Conservation (phyloP, 2,329 filamentous ascomycete genomes). For the Colletotrichum neosansevieriae region DNA sequence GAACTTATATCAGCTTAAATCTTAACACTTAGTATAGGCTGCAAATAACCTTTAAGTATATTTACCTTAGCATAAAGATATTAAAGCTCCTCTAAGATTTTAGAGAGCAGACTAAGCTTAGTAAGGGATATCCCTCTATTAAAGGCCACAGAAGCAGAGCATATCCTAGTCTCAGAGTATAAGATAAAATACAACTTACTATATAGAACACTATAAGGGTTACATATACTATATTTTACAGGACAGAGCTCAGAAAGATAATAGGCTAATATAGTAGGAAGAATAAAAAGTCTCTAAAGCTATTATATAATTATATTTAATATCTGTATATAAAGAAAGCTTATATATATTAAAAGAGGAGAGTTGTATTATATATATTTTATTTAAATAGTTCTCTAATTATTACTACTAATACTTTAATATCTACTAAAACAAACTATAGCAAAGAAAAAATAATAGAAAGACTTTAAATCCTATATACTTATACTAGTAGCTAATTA, state of each 20-base stretch:
- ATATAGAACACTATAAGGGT: neutral
- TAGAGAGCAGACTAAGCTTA: constrained; percentile 5
- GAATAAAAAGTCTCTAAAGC: neutral
- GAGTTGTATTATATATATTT: neutral
- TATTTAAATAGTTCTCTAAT: neutral
- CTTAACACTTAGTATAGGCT: neutral
- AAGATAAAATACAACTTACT: neutral
- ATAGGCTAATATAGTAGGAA: neutral
- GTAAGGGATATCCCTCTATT: neutral
- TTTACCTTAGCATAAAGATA: constrained; percentile 1
- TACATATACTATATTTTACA: neutral
- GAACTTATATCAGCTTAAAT: neutral
- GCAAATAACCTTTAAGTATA: neutral
- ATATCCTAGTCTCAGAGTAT: neutral
- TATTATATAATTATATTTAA: neutral
- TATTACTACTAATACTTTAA: neutral
- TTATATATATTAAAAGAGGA: neutral
- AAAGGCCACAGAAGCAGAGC: neutral
- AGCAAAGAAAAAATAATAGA: neutral
- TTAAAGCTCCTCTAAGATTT: constrained; percentile 8
- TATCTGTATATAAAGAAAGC: neutral
- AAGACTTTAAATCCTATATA: neutral
- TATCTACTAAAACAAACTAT: neutral
- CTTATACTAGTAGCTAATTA: neutral
- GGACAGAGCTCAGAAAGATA: neutral